phyloP scores from a whole-genome alignment of 768 basidiomycete genomes.

The Clitopilus hobsonii region DNA sequence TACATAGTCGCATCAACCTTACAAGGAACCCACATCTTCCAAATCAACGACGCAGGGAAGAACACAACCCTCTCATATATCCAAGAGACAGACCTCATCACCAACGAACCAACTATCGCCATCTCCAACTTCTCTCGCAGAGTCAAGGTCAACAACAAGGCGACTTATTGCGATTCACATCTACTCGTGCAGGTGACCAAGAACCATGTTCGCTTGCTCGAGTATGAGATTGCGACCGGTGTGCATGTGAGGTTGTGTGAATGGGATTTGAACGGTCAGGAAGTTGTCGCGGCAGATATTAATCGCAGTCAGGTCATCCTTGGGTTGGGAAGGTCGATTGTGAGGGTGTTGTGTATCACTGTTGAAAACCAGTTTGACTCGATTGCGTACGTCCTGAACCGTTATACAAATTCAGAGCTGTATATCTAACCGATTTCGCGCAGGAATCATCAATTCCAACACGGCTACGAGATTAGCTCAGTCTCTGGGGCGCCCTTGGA shows the following conservation, averaged over 20 bases:
- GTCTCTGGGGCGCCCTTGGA: constrained; percentile 62
- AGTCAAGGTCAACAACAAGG: constrained; percentile 19
- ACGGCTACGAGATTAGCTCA: constrained; percentile 67
- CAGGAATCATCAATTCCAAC: constrained; percentile 8
- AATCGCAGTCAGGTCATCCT: constrained; percentile 67
- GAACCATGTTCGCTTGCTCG: constrained; percentile 47
- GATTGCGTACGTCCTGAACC: constrained; percentile 29
- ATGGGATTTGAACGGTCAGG: constrained; percentile 30
- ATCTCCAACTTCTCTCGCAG: constrained; percentile 50
- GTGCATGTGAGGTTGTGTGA: constrained; percentile 35
- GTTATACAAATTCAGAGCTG: too few species aligned
- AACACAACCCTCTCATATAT: constrained; percentile 36
- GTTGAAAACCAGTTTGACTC: constrained; percentile 30
- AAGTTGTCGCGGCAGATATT: constrained; percentile 65
- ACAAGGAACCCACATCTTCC: constrained; percentile 48
- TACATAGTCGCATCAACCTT: constrained; percentile 60
- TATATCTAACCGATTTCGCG: background rate
- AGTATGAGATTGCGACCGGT: constrained; percentile 43
- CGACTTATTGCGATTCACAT: constrained; percentile 40
- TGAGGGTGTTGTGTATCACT: constrained; percentile 47
- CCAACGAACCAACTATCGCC: constrained; percentile 54
- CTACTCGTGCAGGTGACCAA: constrained; percentile 72
- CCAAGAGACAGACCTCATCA: constrained; percentile 35
- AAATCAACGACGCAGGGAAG: constrained; percentile 35
- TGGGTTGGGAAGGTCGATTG: constrained; percentile 47